Evolutionary conservation across 805 yeast species (phyloP).

Genomic region (Barnettozyma wickerhamii): DNA sequence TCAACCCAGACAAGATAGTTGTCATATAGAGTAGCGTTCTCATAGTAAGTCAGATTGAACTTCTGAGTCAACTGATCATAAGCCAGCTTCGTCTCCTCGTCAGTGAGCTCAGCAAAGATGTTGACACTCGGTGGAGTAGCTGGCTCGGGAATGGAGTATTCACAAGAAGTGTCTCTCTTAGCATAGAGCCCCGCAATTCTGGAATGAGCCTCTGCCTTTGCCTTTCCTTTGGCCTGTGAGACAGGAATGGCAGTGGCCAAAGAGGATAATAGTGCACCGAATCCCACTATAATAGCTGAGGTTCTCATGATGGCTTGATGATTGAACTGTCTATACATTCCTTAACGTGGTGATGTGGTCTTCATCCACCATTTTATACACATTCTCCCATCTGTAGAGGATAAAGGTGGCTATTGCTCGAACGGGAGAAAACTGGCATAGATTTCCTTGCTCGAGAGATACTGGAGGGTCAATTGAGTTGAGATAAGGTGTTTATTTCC

Average conservation of each 20-base stretch:
- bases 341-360: no score
- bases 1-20: conserved; percentile 25
- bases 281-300: neutral
- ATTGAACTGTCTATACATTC: no score
- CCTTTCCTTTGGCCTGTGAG: neutral
- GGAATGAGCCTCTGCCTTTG: neutral
- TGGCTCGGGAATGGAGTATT: conserved; percentile 12
- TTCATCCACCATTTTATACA: no score
- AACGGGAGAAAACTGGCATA: no score
- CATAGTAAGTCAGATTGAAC: conserved; percentile 18
- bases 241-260: neutral
- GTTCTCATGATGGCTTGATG: no score
- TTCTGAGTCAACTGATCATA: conserved; percentile 12
- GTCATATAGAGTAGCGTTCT: conserved; percentile 19
- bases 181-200: neutral
- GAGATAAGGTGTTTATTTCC: no score
- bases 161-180: conserved; percentile 2
- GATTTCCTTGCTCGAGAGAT: no score
- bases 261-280: neutral
- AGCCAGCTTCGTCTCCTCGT: conserved; percentile 19
- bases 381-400: no score
- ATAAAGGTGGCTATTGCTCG: no score
- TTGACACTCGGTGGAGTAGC: conserved; percentile 17
- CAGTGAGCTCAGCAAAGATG: conserved; percentile 21
- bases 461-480: no score